A percentile compares a stretch with the other conserved stretches of the same genome.
Evolutionary conservation across 225 moss, liverwort and hornwort species (phyloP).

Genomic region (Physcomitrium patens): DNA sequence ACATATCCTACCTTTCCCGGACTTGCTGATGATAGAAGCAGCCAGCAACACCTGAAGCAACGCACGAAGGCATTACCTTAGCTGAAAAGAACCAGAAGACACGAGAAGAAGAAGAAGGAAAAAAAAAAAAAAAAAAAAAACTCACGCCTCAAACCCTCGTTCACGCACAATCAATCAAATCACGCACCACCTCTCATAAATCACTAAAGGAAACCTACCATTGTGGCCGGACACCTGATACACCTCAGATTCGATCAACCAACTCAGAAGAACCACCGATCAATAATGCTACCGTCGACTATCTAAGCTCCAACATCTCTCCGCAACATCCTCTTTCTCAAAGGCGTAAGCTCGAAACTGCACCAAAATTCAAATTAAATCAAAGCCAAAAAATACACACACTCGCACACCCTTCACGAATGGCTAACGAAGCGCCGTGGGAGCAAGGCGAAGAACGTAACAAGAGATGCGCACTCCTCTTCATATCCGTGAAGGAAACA

Average conservation of each 20-base stretch:
- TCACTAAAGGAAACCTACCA: conserved; percentile 53
- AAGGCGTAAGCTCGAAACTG: conserved; percentile 6
- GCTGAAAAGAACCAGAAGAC: conserved; percentile 25
- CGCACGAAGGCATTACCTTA: conserved; percentile 28
- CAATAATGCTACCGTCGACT: conserved; percentile 41
- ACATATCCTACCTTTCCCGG: conserved; percentile 77
- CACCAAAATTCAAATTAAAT: conserved; percentile 6
- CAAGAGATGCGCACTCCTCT: not conserved
- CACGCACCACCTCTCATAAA: conserved; percentile 22
- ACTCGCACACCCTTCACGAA: not conserved
- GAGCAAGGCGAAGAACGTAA: not conserved
- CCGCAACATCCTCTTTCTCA: conserved; percentile 24
- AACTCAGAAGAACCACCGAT: conserved; percentile 41
- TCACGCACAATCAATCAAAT: conserved; percentile 27
- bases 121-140: too few species aligned
- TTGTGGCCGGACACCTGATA: conserved; percentile 69
- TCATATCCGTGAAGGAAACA: conserved; percentile 27
- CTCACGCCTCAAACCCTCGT: conserved; percentile 18
- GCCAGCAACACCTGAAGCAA: conserved; percentile 88
- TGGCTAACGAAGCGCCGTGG: conserved; percentile 20
- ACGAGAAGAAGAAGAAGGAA: too few species aligned
- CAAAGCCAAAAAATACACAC: too few species aligned
- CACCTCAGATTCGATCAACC: conserved; percentile 39
- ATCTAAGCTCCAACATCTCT: conserved; percentile 52
- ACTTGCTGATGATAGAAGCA: conserved; percentile 99